phyloP scores from a whole-genome alignment of 306 rosid species.

The Fragaria nilgerrensis region DNA sequence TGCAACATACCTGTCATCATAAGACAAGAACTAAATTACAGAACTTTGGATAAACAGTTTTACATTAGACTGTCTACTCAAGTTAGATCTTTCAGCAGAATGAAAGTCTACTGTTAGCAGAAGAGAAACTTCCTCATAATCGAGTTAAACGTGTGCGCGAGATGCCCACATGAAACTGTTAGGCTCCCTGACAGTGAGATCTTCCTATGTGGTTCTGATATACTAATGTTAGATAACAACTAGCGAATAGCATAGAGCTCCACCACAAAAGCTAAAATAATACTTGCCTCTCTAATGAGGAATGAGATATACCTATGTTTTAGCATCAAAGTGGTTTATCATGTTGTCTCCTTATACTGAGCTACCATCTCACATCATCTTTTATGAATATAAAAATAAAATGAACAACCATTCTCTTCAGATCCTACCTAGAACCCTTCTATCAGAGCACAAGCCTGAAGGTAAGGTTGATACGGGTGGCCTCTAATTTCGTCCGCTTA shows the following conservation, averaged over 20 bases:
- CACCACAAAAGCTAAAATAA: not conserved
- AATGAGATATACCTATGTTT: not conserved
- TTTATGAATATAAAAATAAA: too few relatives aligned
- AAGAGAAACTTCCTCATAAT: not conserved
- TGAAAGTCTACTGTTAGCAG: too few relatives aligned
- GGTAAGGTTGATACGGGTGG: slow-evolving; percentile 88
- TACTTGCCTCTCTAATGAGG: not conserved
- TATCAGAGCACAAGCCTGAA: slow-evolving; percentile 64
- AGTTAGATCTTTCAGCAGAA: not conserved
- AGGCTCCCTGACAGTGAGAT: not conserved
- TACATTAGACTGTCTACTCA: not conserved
- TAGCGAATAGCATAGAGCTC: not conserved
- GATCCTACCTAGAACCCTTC: slow-evolving; percentile 3
- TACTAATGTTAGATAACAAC: not conserved
- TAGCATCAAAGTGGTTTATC: too few relatives aligned
- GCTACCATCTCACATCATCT: too few relatives aligned
- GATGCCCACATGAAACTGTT: not conserved
- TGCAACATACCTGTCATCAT: slow-evolving; percentile 67
- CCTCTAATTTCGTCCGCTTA: slow-evolving; percentile 66
- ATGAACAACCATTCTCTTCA: not conserved
- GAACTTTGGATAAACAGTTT: too few relatives aligned
- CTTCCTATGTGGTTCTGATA: not conserved
- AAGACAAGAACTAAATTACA: slow-evolving; percentile 15
- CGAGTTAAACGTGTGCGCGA: not conserved
- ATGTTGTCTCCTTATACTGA: too few relatives aligned